Conservation (phyloP, 768 basidiomycete species). For the Phallus indusiatus region DNA sequence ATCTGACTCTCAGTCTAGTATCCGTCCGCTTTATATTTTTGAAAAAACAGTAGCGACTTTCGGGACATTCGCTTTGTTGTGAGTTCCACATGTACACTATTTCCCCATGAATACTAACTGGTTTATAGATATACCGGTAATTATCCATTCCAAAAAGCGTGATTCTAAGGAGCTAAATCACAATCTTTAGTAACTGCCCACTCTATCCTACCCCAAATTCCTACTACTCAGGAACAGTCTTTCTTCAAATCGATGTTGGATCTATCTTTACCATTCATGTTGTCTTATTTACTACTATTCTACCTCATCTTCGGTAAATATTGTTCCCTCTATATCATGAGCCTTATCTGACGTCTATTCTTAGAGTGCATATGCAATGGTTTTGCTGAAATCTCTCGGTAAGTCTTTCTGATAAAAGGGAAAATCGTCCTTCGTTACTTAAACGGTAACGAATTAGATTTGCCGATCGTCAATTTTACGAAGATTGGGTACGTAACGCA, state of each 20-base stretch:
- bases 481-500: constrained; percentile 70
- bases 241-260: constrained; percentile 74
- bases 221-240: constrained; percentile 53
- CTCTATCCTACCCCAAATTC: constrained; percentile 79
- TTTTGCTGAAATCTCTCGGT: constrained; percentile 90
- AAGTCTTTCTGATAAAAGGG: constrained; percentile 17
- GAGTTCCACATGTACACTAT: constrained; percentile 28
- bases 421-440: constrained; percentile 5
- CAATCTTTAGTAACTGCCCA: constrained; percentile 63
- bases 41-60: constrained; percentile 77
- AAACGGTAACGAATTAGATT: constrained; percentile 44
- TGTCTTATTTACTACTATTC: constrained; percentile 80
- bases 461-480: constrained; percentile 95
- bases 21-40: constrained; percentile 65
- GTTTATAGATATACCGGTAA: constrained; percentile 10
- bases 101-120: background rate
- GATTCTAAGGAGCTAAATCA: background rate
- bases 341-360: constrained; percentile 11
- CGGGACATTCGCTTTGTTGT: constrained; percentile 91
- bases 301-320: constrained; percentile 72
- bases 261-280: constrained; percentile 86
- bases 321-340: constrained; percentile 6
- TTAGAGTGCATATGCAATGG: constrained; percentile 92
- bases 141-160: background rate
- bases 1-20: constrained; percentile 16